phyloP scores from a whole-genome alignment of 192 early-diverging fungal species.

The Mortierella hygrophila region DNA sequence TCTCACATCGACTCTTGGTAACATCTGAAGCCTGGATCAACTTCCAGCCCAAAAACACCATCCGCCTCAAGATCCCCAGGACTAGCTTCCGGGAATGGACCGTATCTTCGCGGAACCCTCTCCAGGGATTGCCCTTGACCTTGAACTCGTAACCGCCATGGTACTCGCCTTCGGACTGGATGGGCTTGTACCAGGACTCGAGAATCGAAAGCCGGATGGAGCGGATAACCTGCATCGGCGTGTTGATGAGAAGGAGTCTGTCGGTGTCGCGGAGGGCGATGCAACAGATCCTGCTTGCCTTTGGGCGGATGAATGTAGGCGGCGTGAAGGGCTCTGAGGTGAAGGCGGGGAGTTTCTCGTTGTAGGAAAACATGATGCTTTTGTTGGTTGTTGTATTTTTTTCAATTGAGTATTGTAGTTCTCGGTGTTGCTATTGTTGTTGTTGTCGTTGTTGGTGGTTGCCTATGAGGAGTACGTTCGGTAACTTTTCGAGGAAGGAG shows the following conservation, averaged over 20 bases:
- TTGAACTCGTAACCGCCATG: slow-evolving; percentile 17
- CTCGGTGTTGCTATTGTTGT: background rate
- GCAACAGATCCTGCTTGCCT: background rate
- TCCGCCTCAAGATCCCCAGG: background rate
- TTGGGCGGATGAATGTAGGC: background rate
- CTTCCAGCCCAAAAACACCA: slow-evolving; percentile 13
- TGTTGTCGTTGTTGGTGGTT: background rate
- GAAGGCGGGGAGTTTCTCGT: background rate
- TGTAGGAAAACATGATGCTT: background rate
- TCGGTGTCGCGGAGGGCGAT: slow-evolving; percentile 4
- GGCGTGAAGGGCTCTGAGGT: background rate
- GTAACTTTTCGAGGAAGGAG: background rate
- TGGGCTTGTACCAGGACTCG: slow-evolving; percentile 13
- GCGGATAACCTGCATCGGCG: background rate
- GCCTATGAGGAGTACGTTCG: background rate
- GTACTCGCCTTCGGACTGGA: slow-evolving; percentile 4
- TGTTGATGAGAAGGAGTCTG: slow-evolving; percentile 8
- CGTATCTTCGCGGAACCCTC: background rate
- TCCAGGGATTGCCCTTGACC: slow-evolving; percentile 16
- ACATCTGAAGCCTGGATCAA: slow-evolving; percentile 18
- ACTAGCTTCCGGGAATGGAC: slow-evolving; percentile 8
- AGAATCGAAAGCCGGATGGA: slow-evolving; percentile 11
- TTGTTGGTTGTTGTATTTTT: no score
- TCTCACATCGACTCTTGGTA: background rate
- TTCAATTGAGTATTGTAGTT: no score